Conservation (phyloP, 306 rosid genomes). For the Pyrus bretschneideri region DNA sequence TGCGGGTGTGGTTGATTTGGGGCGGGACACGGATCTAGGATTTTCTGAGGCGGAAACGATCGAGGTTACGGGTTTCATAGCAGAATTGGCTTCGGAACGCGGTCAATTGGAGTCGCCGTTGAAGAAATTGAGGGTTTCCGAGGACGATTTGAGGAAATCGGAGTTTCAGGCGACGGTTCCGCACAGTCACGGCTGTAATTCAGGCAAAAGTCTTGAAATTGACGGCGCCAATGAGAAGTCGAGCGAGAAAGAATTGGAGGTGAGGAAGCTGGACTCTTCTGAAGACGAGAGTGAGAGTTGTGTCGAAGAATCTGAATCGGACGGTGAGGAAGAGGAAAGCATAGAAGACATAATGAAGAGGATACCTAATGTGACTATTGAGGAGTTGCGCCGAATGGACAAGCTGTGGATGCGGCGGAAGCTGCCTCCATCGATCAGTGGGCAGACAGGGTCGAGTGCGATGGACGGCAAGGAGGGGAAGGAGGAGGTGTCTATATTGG, state of each 20-base stretch:
- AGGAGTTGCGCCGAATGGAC: not conserved
- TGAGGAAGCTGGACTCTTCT: not conserved
- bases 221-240: not conserved
- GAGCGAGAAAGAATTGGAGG: not conserved
- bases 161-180: not conserved
- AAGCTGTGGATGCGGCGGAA: not conserved
- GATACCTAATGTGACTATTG: slow-evolving; percentile 1
- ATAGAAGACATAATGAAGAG: not conserved
- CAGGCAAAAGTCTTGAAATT: not conserved
- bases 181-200: not conserved
- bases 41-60: slow-evolving; percentile 2
- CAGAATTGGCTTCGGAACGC: slow-evolving; percentile 5
- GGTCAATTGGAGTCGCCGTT: slow-evolving; percentile 3
- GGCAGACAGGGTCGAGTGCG: not conserved
- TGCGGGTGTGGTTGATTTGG: slow-evolving; percentile 18
- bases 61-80: not conserved
- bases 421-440: slow-evolving; percentile 18
- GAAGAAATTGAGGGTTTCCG: slow-evolving; percentile 23
- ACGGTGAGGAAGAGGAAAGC: slow-evolving; percentile 2
- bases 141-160: not conserved
- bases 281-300: not conserved
- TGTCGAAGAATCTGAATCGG: not conserved
- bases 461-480: not conserved
- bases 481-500: slow-evolving; percentile 2
- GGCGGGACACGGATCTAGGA: slow-evolving; percentile 31